Base-by-base conservation (phyloP, 2,329 filamentous ascomycete genomes). In the Ophiostoma perfectum region DNA sequence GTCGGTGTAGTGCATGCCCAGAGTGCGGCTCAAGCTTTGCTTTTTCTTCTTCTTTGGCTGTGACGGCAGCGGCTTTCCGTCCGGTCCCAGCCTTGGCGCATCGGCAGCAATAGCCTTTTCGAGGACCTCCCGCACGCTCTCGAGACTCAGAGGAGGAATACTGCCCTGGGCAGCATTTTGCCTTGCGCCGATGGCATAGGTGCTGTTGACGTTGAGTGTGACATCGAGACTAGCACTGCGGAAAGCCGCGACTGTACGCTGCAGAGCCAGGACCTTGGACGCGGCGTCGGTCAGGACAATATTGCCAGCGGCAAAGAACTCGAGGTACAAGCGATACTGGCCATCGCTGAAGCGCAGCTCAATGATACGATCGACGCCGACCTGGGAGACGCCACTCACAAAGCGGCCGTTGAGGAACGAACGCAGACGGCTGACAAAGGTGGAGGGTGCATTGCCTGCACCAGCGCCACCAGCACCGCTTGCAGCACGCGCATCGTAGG, bases 301-400 rank as follows among this genome's bases (percentile, higher is more conserved):
- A 76, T 99, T 99, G 63, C 95, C 95, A 66, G 91, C 80, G 0
- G 95, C 94, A 76, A 97, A 99, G 80, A 99, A 99, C 79, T 99
- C 95, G 41, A 99, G 81, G 76, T 92, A 97, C 36, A 99, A 78
- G 58, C 90, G 85, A 76, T 96, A 97, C 73, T 89, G 84, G 11
- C 95, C 95, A 81, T 98, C 93, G 73, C 91, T 96, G 77, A 99
- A 97, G 74, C 90, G 86, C 67, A 99, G 88, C 77, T 98, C 92
- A 67, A 99, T 89, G 70, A 99, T 90, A 67, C 95, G 86, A 77
- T 99, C 95, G 2, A 93, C 97, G 65, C 95, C 95, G 66, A 99
- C 86, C 78, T 99, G 95, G 1, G 83, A 81, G 9, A 99, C 86
- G 0, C 86, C 83, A 0, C 94, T 97, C 69, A 97, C 86, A 69